Conservation (phyloP, 108 stramenopile genomes). For the Parietichytrium sp. region DNA sequence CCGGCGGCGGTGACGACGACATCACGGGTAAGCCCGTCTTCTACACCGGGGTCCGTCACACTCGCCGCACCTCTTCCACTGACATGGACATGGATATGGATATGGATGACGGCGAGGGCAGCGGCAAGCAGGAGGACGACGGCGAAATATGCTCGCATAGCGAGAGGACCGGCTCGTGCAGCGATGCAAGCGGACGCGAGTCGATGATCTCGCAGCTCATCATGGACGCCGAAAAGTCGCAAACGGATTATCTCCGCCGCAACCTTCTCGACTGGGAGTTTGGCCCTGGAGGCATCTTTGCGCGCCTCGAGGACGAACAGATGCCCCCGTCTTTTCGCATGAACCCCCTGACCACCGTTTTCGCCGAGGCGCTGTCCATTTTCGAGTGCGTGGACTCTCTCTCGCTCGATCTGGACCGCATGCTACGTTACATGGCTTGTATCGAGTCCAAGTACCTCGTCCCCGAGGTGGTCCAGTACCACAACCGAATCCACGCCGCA, state of each 20-base stretch:
- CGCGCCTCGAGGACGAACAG: background rate
- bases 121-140: too few relatives aligned
- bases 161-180: too few relatives aligned
- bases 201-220: too few relatives aligned
- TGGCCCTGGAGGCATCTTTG: slow-evolving; percentile 21
- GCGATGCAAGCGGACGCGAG: too few relatives aligned
- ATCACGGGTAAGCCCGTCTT: too few relatives aligned
- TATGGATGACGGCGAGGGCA: too few relatives aligned
- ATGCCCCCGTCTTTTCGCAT: background rate
- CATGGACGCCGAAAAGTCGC: too few relatives aligned
- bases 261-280: slow-evolving; percentile 11
- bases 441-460: background rate
- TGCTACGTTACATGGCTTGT: background rate
- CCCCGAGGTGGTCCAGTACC: slow-evolving; percentile 39
- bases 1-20: too few relatives aligned
- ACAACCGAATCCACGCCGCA: slow-evolving; percentile 54
- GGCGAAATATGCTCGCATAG: too few relatives aligned
- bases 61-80: too few relatives aligned
- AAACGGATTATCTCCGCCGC: background rate
- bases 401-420: background rate
- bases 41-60: too few relatives aligned
- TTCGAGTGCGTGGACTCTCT: background rate
- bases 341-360: slow-evolving; percentile 27
- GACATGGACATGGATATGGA: too few relatives aligned
- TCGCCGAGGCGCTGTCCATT: background rate